Percentiles rank a stretch among this genome's conserved stretches.
These are phyloP conservation scores for Microsporum audouinii DNA, from an alignment of 2,329 filamentous ascomycete genomes.

Conservation along the genomic window DNA sequence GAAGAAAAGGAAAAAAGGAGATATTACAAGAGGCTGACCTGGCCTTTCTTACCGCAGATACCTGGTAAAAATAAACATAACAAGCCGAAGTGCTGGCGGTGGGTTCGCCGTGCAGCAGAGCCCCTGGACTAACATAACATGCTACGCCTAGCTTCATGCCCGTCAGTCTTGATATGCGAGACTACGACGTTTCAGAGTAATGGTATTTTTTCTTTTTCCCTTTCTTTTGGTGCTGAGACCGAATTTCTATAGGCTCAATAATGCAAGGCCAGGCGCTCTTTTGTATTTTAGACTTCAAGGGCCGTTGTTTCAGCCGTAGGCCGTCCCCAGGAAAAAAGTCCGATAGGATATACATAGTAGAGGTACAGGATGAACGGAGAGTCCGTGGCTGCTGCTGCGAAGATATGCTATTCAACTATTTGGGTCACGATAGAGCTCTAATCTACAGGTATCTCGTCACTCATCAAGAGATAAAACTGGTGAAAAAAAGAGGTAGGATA, in stretches of 20 bases:
- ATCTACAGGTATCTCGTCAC: background rate
- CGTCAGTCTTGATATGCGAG: background rate
- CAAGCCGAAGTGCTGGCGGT: background rate
- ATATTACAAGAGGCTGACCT: background rate
- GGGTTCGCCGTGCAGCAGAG: background rate
- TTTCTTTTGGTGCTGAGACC: background rate
- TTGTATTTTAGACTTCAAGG: background rate
- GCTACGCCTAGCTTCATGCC: background rate
- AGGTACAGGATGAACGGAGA: background rate
- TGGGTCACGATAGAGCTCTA: background rate
- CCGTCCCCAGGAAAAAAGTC: background rate
- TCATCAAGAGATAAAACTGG: background rate
- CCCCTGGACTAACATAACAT: background rate
- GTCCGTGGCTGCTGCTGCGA: background rate
- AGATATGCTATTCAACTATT: background rate
- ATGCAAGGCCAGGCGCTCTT: background rate
- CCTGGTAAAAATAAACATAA: background rate
- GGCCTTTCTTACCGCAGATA: background rate
- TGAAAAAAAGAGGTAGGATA: background rate
- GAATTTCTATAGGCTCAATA: constrained; percentile 3
- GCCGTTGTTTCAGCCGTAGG: constrained; percentile 4
- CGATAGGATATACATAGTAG: background rate
- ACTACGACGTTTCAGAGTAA: constrained; percentile 4
- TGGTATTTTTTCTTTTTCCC: background rate
- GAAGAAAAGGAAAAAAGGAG: background rate